phyloP scores from a whole-genome alignment of 2,329 filamentous ascomycete species.

The Dendrostoma leiphaemia region DNA sequence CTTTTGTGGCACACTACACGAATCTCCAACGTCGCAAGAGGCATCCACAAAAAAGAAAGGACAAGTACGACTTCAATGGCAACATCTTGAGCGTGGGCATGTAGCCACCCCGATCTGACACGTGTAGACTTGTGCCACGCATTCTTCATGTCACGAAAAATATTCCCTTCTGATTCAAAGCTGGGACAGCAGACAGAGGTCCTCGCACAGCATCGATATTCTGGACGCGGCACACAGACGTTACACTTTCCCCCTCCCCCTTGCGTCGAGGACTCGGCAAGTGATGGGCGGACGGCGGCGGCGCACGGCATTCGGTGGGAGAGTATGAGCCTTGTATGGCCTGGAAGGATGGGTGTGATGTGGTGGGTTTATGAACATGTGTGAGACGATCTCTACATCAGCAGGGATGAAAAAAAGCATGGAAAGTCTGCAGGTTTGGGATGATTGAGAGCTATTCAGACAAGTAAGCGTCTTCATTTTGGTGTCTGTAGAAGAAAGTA shows the following conservation, averaged over 20 bases:
- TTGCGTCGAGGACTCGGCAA: not conserved
- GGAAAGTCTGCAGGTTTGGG: too few relatives aligned
- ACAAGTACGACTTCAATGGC: not conserved
- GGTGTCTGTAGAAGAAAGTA: too few relatives aligned
- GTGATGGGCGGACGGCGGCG: not conserved
- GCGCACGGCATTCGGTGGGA: not conserved
- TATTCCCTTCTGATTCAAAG: not conserved
- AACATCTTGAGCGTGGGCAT: not conserved
- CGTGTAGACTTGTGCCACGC: not conserved
- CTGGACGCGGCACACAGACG: not conserved
- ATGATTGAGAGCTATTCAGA: too few relatives aligned
- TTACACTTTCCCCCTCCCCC: not conserved
- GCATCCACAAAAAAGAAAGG: not conserved
- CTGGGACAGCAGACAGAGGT: too few relatives aligned
- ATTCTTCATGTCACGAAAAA: not conserved
- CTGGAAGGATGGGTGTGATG: not conserved
- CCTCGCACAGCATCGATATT: slow-evolving; percentile 6
- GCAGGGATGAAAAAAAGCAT: too few relatives aligned
- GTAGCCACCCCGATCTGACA: not conserved
- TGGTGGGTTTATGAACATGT: not conserved
- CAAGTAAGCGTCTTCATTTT: too few relatives aligned
- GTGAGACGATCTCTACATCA: not conserved
- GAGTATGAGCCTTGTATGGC: not conserved
- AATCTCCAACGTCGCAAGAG: not conserved
- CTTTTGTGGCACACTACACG: too few relatives aligned